These are phyloP conservation scores for Trichoderma reesei DNA, from an alignment of 495 filamentous ascomycete species.

Conservation along the genomic window DNA sequence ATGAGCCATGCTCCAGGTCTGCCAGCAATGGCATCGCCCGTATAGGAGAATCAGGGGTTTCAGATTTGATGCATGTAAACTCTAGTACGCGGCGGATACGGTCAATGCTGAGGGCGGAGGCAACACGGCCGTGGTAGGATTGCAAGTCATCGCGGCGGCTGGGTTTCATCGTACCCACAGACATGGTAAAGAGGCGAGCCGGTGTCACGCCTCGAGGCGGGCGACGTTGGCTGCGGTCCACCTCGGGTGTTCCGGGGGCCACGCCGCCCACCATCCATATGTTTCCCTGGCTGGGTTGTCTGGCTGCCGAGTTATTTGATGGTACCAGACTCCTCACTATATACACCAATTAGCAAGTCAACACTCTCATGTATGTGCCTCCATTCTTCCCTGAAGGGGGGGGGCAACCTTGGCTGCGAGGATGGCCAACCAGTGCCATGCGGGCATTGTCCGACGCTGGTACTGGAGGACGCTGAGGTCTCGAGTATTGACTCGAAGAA, in stretches of 20 bases:
- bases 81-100: constrained; percentile 49
- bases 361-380: not conserved
- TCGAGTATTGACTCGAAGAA: not conserved
- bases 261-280: constrained; percentile 77
- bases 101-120: constrained; percentile 77
- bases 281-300: constrained; percentile 53
- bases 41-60: not conserved
- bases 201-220: constrained; percentile 59
- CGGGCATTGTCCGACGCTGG: not conserved
- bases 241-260: constrained; percentile 40
- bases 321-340: not conserved
- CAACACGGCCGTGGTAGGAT: constrained; percentile 66
- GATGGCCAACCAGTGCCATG: not conserved
- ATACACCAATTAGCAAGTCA: not conserved
- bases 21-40: constrained; percentile 17
- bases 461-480: not conserved
- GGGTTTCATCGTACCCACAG: constrained; percentile 42
- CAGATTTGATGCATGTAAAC: constrained; percentile 12
- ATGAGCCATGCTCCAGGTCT: not conserved
- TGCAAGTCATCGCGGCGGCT: constrained; percentile 41
- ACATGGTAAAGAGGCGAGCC: constrained; percentile 62
- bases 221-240: constrained; percentile 53
- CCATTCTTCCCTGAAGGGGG: not conserved
- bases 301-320: not conserved
- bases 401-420: not conserved